Percentiles rank a stretch among this genome's conserved stretches.
phyloP scores from a whole-genome alignment of 139 green algal species.

The Chlorella sorokiniana region DNA sequence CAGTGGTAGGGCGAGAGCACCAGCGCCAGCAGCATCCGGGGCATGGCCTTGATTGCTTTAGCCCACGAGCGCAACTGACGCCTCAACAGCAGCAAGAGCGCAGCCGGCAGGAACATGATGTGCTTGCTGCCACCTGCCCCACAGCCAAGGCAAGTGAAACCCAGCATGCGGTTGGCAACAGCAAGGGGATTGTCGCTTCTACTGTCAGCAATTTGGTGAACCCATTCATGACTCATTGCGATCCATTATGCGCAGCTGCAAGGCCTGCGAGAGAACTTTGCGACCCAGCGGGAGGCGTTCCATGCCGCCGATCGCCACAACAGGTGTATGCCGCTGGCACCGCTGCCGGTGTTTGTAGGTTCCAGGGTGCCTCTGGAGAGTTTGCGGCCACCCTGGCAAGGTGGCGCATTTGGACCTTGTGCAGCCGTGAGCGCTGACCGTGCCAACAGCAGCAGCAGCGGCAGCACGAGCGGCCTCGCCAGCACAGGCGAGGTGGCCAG shows the following conservation, averaged over 20 bases:
- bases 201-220: too few species aligned
- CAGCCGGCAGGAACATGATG: too few species aligned
- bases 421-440: neutral
- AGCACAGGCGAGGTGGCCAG: neutral
- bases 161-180: too few species aligned
- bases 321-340: constrained; percentile 1
- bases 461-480: neutral
- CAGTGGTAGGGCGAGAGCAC: neutral
- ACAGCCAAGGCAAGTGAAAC: too few species aligned
- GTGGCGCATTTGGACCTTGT: neutral
- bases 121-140: too few species aligned
- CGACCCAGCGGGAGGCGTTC: constrained; percentile 49
- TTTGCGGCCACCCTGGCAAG: neutral
- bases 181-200: too few species aligned
- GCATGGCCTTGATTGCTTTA: neutral
- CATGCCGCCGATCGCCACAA: constrained; percentile 48
- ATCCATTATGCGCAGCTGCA: too few species aligned
- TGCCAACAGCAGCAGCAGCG: neutral
- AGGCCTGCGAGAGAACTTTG: constrained; percentile 24
- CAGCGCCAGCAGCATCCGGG: neutral
- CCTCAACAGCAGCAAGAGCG: neutral
- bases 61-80: neutral
- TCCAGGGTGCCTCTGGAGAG: neutral
- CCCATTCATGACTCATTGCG: too few species aligned
- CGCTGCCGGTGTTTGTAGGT: neutral